These are phyloP conservation scores for Talaromyces amestolkiae DNA, from an alignment of 2,329 filamentous ascomycete genomes.

Conservation along the genomic window DNA sequence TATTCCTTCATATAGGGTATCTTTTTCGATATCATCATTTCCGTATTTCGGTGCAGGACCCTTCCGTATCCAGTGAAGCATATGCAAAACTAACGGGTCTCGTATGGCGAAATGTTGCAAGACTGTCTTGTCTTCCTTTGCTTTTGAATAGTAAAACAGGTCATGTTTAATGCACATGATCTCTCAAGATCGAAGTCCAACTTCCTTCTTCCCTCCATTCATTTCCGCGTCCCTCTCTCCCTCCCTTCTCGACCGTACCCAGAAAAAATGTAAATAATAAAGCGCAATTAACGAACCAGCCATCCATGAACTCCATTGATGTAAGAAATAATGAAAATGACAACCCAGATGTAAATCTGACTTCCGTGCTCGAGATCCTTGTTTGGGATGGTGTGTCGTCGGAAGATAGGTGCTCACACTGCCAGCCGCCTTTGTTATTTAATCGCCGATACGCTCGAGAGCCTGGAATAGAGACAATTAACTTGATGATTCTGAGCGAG, in stretches of 20 bases:
- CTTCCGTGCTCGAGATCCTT: neutral
- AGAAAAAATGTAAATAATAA: constrained; percentile 1
- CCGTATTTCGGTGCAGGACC: neutral
- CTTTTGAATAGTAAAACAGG: neutral
- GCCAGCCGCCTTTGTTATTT: constrained; percentile 26
- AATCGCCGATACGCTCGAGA: constrained; percentile 44
- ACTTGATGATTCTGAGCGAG: neutral
- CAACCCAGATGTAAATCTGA: neutral
- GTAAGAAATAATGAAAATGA: neutral
- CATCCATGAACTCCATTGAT: constrained; percentile 17
- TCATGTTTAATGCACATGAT: neutral
- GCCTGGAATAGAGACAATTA: constrained; percentile 26
- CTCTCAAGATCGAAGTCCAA: neutral
- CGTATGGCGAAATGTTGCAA: neutral
- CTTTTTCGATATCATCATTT: constrained; percentile 3
- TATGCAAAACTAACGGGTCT: neutral
- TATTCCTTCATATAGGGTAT: constrained; percentile 6
- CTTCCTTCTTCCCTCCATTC: neutral
- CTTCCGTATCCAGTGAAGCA: neutral
- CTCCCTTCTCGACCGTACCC: neutral
- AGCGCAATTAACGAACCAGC: constrained; percentile 6
- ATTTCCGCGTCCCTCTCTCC: neutral
- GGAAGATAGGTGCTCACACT: neutral
- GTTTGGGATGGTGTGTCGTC: neutral
- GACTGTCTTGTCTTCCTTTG: neutral